Evolutionary conservation across 164 flowering plant genomes (phyloP), one percentile per base, ranked within the genome.

Genomic region (Piper betle): DNA sequence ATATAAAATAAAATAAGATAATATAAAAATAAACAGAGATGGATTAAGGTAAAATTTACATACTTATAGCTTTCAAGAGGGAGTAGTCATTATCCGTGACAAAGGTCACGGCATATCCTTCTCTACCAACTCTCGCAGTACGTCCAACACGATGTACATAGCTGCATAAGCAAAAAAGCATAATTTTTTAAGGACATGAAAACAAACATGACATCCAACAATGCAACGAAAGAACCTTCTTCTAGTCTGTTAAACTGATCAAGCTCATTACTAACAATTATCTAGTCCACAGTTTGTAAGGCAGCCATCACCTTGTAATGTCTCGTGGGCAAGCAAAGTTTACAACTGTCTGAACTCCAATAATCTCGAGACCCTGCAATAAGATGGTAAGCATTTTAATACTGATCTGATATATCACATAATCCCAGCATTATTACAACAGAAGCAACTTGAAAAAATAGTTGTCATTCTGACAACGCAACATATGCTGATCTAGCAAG

Each of bases 111-210:
- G 98, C 97, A 84, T 81, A 86, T 54, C 98, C 98, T 77, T 81
- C 88, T 75, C 88, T 73, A 33, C 97, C 98, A 76, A 96, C 96
- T 84, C 97, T 83, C 59, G 98, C 98, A 62, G 98, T 93, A 41
- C 98, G 96, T 66, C 97, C 98, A 50, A 93, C 98, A 64, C 96
- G 82, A 78, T 93, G 98, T 71, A 90, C 81, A 67, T 93, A 90
- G 72, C 97, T 91, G 79, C 76, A 74, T 19, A 37, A 62, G 12
- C 53, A 58, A 59, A 61, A 56, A 4, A 64, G 50, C 60, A 13
- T 50, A 13, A 64, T 18, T 15, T 25, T 25, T 25, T 25, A 25
- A 25, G 33, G 33, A 39, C 55, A 63, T 20, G 25, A 41, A 15
- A 73, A 37, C 13, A 55, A 19, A 7, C n/a, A 43, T 25, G 11